Evolutionary conservation across 1,139 yeast species (phyloP).

Genomic region (Kurtzmaniella quercitrusa): DNA sequence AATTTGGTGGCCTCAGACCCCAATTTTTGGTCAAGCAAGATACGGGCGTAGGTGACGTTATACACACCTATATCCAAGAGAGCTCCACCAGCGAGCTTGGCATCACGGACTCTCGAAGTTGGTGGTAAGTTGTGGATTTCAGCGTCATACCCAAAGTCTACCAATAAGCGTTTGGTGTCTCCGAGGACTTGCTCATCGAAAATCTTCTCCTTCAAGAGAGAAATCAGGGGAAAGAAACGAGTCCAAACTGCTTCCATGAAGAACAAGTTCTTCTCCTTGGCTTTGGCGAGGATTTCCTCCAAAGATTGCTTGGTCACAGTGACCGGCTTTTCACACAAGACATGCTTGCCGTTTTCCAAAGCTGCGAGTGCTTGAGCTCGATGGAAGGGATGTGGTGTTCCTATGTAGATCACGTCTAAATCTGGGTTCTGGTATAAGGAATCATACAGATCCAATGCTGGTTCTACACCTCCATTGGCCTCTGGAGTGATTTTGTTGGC

Average conservation of each 20-base stretch:
- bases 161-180: slow-evolving; percentile 35
- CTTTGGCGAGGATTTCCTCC: slow-evolving; percentile 39
- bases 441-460: slow-evolving; percentile 19
- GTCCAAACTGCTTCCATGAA: slow-evolving; percentile 70
- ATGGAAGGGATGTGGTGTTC: slow-evolving; percentile 57
- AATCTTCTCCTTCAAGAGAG: slow-evolving; percentile 33
- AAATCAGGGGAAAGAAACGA: slow-evolving; percentile 51
- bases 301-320: slow-evolving; percentile 50
- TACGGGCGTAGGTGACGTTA: slow-evolving; percentile 45
- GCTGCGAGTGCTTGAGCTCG: slow-evolving; percentile 46
- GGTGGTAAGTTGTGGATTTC: slow-evolving; percentile 22
- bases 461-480: slow-evolving; percentile 17
- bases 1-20: slow-evolving; percentile 26
- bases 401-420: slow-evolving; percentile 53
- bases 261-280: slow-evolving; percentile 41
- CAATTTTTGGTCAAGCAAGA: slow-evolving; percentile 32
- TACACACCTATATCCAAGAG: slow-evolving; percentile 59
- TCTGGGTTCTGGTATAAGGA: slow-evolving; percentile 38
- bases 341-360: slow-evolving; percentile 48
- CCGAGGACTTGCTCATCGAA: slow-evolving; percentile 47
- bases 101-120: slow-evolving; percentile 36
- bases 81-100: slow-evolving; percentile 56
- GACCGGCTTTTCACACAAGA: slow-evolving; percentile 59
- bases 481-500: slow-evolving; percentile 11
- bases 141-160: slow-evolving; percentile 37